phyloP scores from a whole-genome alignment of 768 basidiomycete genomes.

The Rhizopogon roseolus region DNA sequence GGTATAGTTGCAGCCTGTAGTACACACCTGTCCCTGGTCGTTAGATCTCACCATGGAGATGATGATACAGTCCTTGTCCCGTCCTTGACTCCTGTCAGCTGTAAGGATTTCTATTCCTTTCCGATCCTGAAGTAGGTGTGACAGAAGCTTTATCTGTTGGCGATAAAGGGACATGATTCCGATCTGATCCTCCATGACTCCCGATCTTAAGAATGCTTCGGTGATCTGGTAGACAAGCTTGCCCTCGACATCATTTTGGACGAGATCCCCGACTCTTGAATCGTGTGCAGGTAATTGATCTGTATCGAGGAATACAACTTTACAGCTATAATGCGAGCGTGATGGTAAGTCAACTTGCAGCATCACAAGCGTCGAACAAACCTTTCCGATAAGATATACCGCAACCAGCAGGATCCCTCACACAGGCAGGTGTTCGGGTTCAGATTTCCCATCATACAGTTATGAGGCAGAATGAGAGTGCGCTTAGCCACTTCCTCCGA shows the following conservation, averaged over 20 bases:
- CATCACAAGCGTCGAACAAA: constrained; percentile 23
- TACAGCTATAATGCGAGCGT: constrained; percentile 47
- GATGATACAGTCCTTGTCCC: constrained; percentile 94
- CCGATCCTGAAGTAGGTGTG: constrained; percentile 51
- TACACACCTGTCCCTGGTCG: constrained; percentile 63
- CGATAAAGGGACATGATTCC: constrained; percentile 91
- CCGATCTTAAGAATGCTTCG: constrained; percentile 58
- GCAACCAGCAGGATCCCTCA: constrained; percentile 63
- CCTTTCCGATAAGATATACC: constrained; percentile 59
- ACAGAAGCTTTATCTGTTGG: constrained; percentile 90
- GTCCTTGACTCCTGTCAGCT: constrained; percentile 89
- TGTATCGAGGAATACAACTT: constrained; percentile 92
- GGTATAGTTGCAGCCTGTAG: not conserved
- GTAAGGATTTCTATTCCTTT: constrained; percentile 79
- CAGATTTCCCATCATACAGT: constrained; percentile 36
- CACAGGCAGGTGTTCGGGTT: constrained; percentile 23
- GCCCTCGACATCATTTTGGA: constrained; percentile 87
- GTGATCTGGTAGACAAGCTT: constrained; percentile 61
- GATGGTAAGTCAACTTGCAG: not conserved
- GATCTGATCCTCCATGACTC: constrained; percentile 65
- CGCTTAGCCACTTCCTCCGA: constrained; percentile 62
- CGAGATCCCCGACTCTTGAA: constrained; percentile 78
- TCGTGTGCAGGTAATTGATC: constrained; percentile 77
- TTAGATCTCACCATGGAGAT: constrained; percentile 93
- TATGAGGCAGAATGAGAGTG: constrained; percentile 49